A percentile compares a stretch with the other conserved stretches of the same genome.
phyloP scores from a whole-genome alignment of 148 eudicot species.

The Mesembryanthemum crystallinum region DNA sequence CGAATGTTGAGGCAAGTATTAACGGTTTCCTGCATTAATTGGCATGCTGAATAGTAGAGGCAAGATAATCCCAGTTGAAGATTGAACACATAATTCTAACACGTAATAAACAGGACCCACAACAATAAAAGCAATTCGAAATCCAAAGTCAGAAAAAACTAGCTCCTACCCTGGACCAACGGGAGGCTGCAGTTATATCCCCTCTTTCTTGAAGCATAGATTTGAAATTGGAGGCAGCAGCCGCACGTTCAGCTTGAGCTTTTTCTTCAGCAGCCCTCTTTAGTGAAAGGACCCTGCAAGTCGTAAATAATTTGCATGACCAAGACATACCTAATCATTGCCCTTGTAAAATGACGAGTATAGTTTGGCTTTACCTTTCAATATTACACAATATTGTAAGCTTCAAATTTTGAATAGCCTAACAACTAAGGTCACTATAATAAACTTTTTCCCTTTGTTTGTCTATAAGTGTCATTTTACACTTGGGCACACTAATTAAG shows the following conservation, averaged over 20 bases:
- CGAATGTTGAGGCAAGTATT: not conserved
- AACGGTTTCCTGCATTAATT: not conserved
- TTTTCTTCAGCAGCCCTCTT: conserved; percentile 72
- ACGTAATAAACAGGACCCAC: not conserved
- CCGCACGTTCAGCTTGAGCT: conserved; percentile 68
- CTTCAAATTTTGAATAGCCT: no score
- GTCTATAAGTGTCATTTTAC: no score
- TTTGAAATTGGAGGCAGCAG: conserved; percentile 61
- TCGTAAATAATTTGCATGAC: conserved; percentile 8
- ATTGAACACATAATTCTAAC: not conserved
- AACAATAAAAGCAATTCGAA: not conserved
- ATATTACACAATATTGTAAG: no score
- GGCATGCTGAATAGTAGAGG: not conserved
- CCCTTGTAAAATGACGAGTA: no score
- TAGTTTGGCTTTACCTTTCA: no score
- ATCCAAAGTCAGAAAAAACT: not conserved
- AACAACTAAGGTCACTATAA: no score
- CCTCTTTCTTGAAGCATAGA: conserved; percentile 76
- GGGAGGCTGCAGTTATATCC: conserved; percentile 61
- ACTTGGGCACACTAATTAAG: no score
- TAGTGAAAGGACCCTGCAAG: conserved; percentile 61
- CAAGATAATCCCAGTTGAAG: not conserved
- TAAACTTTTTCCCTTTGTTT: no score
- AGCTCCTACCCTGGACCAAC: conserved; percentile 91
- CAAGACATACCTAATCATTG: not conserved